phyloP scores from a whole-genome alignment of 139 green algal species.

The Micractinium sp. region DNA sequence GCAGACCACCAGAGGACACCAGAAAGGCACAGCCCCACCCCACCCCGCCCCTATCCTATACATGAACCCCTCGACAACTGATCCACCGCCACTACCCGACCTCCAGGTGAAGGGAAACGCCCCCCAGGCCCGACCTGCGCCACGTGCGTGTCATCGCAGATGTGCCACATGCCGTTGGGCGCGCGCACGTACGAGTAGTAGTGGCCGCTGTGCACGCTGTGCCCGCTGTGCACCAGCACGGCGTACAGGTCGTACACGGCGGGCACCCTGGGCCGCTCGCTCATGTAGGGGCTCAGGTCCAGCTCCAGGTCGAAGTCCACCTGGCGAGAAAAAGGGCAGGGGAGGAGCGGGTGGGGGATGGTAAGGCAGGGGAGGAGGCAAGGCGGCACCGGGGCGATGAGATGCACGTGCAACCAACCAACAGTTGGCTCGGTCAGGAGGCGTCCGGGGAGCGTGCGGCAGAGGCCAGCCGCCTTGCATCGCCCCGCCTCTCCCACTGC shows the following conservation, averaged over 20 bases:
- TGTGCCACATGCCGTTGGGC: conserved; percentile 74
- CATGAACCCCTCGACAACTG: not conserved
- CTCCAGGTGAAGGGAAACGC: not conserved
- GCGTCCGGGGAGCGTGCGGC: not conserved
- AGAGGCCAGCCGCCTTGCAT: not conserved
- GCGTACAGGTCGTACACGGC: conserved; percentile 82
- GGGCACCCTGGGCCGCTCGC: not conserved
- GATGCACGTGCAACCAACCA: too few relatives aligned
- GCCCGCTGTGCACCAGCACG: conserved; percentile 96
- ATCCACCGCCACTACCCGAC: not conserved
- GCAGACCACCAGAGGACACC: not conserved
- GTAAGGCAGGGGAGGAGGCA: not conserved
- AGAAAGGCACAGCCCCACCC: too few relatives aligned
- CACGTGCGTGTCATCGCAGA: conserved; percentile 84
- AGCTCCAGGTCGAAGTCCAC: conserved; percentile 83
- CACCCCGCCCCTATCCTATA: not conserved
- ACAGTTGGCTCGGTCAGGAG: too few relatives aligned
- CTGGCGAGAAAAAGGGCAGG: conserved; percentile 13
- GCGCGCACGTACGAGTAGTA: conserved; percentile 91
- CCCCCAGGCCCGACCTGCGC: conserved; percentile 27
- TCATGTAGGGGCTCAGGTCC: conserved; percentile 84
- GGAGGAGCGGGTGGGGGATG: not conserved
- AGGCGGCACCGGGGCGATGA: too few relatives aligned
- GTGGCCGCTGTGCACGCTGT: conserved; percentile 91
- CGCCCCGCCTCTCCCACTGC: too few relatives aligned